Base-by-base conservation (phyloP, 2,329 filamentous ascomycete genomes). In the Beauveria medogensis region DNA sequence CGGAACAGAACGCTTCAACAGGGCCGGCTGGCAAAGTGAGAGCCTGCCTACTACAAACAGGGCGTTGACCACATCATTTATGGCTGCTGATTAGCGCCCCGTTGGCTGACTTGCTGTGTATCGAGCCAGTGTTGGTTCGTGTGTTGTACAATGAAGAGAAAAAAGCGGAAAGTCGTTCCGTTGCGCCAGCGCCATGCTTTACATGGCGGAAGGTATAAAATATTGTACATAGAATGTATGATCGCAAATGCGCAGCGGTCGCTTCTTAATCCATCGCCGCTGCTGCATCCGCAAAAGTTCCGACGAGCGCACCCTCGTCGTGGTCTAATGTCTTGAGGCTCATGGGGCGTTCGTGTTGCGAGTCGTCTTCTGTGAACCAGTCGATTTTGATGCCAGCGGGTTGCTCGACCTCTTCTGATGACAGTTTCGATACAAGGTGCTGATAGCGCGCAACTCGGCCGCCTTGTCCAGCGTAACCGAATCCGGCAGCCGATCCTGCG, bases 251-350 rank as follows among this genome's bases (percentile, higher is more conserved):
- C 30, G 16, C 5, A 9, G 47, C 46, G 56, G 28, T 8, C 10
- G 55, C 47, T 28, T 59, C 58, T 70, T 64, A 73, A 67, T 75
- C 74, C 74, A 82, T 80, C 18, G 78, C 80, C 12, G 78, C 78
- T 24, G 80, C 82, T 24, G 82, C 83, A 67, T 85, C 83, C 50
- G 81, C 79, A 74, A 86, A 86, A 18, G 82, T 85, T 48, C 83
- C 82, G 16, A 85, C 81, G 46, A 86, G 77, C 51, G 80, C 77
- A 16, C 69, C 72, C 12, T 69, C 69, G 34, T 73, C 71, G 28
- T 69, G 69, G 22, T 73, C 69, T n/a, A 72, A 62, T 5, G 70
- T 72, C 63, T 70, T 72, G 58, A 71, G 65, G 64, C 69, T 74
- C 41, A 68, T 67, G 3, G 71, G 64, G 20, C 67, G 69, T 55